These are phyloP conservation scores for Euphorbia lathyris DNA, from an alignment of 345 rosid genomes.

Conservation along the genomic window DNA sequence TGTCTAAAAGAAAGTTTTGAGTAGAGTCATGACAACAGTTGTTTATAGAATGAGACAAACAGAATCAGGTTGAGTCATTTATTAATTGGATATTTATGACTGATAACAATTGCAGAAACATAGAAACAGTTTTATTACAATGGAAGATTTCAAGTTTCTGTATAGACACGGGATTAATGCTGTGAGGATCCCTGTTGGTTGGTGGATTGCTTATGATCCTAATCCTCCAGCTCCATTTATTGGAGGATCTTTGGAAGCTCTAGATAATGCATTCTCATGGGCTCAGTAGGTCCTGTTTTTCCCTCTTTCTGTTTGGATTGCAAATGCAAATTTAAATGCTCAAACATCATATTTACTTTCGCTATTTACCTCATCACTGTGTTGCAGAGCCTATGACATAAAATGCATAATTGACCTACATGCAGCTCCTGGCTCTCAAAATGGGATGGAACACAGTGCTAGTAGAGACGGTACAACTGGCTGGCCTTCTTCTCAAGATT, in stretches of 20 bases:
- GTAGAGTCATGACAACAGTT: background rate
- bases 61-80: conserved; percentile 1
- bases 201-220: conserved; percentile 82
- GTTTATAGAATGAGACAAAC: conserved; percentile 4
- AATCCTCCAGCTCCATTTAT: conserved; percentile 67
- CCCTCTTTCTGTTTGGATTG: conserved; percentile 3
- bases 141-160: conserved; percentile 59
- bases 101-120: conserved; percentile 46
- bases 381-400: conserved; percentile 56
- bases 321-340: background rate
- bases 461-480: conserved; percentile 61
- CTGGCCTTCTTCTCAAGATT: conserved; percentile 54
- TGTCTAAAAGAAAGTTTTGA: background rate
- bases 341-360: conserved; percentile 4
- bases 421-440: conserved; percentile 85
- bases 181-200: conserved; percentile 73
- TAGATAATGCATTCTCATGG: conserved; percentile 73
- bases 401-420: conserved; percentile 80
- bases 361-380: conserved; percentile 9
- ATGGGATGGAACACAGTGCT: conserved; percentile 77
- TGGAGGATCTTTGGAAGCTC: conserved; percentile 61
- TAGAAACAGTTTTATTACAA: conserved; percentile 50
- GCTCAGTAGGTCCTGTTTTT: conserved; percentile 51
- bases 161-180: conserved; percentile 60
- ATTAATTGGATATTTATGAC: background rate